These are phyloP conservation scores for Miscanthus sacchariflorus DNA, from an alignment of 202 grass and related monocot species.

Conservation along the genomic window DNA sequence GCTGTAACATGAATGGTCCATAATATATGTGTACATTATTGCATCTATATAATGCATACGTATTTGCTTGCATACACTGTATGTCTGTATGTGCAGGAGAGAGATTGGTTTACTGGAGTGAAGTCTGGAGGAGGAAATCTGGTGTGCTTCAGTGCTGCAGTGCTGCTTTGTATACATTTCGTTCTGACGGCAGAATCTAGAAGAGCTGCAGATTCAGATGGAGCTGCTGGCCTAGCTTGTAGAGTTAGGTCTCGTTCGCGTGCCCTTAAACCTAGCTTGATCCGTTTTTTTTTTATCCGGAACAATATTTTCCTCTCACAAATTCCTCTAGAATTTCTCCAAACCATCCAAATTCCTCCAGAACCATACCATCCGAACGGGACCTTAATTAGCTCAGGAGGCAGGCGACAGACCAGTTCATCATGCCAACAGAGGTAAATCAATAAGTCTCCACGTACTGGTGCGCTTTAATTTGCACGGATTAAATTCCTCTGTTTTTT, in stretches of 20 bases:
- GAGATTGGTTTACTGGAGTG: not conserved
- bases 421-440: not conserved
- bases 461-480: too few species aligned
- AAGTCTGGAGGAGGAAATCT: not conserved
- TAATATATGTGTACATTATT: too few species aligned
- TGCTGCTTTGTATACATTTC: not conserved
- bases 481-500: not conserved
- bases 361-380: too few species aligned
- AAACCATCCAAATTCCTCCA: too few species aligned
- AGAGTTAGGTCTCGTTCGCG: not conserved
- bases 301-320: too few species aligned
- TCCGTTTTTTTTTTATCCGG: too few species aligned
- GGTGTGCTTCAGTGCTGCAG: not conserved
- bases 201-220: not conserved
- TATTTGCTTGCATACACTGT: not conserved
- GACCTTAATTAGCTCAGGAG: not conserved
- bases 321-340: too few species aligned
- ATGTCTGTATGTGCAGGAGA: not conserved
- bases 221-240: not conserved
- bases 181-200: not conserved
- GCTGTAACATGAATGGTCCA: too few species aligned
- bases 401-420: not conserved
- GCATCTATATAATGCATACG: too few species aligned
- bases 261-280: too few species aligned
- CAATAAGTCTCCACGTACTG: not conserved